phyloP scores from a whole-genome alignment of 139 green algal genomes.

The Chlorella ohadii region DNA sequence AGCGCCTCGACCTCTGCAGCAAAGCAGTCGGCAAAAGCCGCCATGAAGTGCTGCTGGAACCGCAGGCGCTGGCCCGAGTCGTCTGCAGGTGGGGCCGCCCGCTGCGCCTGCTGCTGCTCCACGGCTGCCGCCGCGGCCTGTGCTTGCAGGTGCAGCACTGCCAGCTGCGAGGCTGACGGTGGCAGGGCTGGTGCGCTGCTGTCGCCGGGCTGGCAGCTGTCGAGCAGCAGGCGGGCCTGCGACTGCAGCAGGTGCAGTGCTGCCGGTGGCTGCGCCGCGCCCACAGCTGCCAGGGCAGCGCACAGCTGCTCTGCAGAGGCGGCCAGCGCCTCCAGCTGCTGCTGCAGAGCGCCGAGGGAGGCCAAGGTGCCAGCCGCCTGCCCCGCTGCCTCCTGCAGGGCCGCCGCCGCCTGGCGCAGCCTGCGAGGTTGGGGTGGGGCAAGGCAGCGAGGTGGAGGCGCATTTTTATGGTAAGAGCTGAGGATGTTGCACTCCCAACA shows the following conservation, averaged over 20 bases:
- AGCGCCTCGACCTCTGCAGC: constrained; percentile 30
- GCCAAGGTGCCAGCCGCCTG: not conserved
- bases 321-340: not conserved
- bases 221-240: not conserved
- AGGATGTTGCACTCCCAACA: not conserved
- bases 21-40: constrained; percentile 27
- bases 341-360: no score
- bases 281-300: not conserved
- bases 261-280: not conserved
- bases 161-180: not conserved
- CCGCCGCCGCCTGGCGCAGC: not conserved
- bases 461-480: no score
- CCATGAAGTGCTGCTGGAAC: constrained; percentile 8
- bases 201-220: not conserved
- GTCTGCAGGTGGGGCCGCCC: not conserved
- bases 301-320: not conserved
- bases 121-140: not conserved
- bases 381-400: not conserved
- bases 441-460: no score
- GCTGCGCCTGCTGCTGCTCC: not conserved
- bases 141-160: not conserved
- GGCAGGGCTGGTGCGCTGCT: not conserved
- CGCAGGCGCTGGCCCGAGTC: not conserved
- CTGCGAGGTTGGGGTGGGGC: not conserved
- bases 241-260: constrained; percentile 4